A percentile compares a stretch with the other conserved stretches of the same genome.
Conservation (phyloP, 768 basidiomycete genomes). For the Suillus weaverae region DNA sequence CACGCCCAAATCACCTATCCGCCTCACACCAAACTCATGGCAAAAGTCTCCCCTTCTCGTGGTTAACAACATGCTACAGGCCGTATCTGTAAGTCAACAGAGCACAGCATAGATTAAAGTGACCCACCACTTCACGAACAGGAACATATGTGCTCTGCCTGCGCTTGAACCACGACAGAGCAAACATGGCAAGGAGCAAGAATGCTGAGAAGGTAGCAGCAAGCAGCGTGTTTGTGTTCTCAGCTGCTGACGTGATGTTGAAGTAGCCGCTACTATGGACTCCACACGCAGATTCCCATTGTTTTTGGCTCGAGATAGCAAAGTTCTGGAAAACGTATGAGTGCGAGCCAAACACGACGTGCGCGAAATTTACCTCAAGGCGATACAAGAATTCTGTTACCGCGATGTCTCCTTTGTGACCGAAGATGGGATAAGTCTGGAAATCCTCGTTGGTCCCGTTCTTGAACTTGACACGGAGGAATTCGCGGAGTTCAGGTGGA, state of each 20-base stretch:
- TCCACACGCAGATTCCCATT: conserved; percentile 43
- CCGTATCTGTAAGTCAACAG: not conserved
- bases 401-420: conserved; percentile 67
- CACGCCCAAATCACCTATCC: not conserved
- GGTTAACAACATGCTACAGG: conserved; percentile 5
- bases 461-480: conserved; percentile 81
- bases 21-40: conserved; percentile 15
- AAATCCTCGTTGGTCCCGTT: conserved; percentile 69
- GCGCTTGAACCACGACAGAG: conserved; percentile 16
- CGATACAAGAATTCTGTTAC: conserved; percentile 83
- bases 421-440: conserved; percentile 67
- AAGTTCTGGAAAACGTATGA: conserved; percentile 30
- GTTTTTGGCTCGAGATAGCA: conserved; percentile 36
- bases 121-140: conserved; percentile 16
- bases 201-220: conserved; percentile 10
- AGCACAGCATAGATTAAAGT: not conserved
- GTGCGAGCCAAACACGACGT: not conserved
- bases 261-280: conserved; percentile 25
- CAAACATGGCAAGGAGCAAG: conserved; percentile 15
- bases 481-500: conserved; percentile 75
- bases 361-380: conserved; percentile 54
- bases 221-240: conserved; percentile 1
- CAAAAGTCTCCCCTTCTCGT: conserved; percentile 28
- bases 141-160: conserved; percentile 14
- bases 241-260: conserved; percentile 7